A percentile compares a stretch with the other conserved stretches of the same genome.
Evolutionary conservation across 768 basidiomycete species (phyloP).

Genomic region (Suillus clintonianus): DNA sequence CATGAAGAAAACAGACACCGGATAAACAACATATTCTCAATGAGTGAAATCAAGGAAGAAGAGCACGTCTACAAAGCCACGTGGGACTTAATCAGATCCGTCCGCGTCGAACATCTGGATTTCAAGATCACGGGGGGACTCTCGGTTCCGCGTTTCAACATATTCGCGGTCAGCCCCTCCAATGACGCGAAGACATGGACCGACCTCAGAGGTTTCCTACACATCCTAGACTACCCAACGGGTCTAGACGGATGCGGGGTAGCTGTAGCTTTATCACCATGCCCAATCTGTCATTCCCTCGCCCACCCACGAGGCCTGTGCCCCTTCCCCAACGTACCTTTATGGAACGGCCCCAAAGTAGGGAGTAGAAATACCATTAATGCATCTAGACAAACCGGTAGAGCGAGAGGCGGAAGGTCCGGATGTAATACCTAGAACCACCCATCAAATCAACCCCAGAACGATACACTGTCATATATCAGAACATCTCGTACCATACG

Average conservation of each 20-base stretch:
- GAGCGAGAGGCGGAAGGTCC: neutral
- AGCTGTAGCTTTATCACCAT: neutral
- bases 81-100: neutral
- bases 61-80: neutral
- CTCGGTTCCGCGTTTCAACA: neutral
- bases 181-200: neutral
- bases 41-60: neutral
- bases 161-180: neutral
- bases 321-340: neutral
- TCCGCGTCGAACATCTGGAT: neutral
- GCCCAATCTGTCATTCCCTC: neutral
- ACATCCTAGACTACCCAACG: neutral
- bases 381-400: accelerated
- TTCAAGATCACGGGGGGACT: neutral
- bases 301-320: neutral
- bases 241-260: neutral
- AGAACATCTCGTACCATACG: too few relatives aligned
- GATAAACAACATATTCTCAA: neutral
- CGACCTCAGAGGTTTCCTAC: neutral
- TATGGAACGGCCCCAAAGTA: neutral
- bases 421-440: too few relatives aligned
- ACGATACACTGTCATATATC: too few relatives aligned
- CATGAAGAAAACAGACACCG: neutral
- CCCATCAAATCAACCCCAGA: too few relatives aligned
- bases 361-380: neutral